Evolutionary conservation across 106 monocot species (phyloP).

Genomic region (Chionographis japonica): DNA sequence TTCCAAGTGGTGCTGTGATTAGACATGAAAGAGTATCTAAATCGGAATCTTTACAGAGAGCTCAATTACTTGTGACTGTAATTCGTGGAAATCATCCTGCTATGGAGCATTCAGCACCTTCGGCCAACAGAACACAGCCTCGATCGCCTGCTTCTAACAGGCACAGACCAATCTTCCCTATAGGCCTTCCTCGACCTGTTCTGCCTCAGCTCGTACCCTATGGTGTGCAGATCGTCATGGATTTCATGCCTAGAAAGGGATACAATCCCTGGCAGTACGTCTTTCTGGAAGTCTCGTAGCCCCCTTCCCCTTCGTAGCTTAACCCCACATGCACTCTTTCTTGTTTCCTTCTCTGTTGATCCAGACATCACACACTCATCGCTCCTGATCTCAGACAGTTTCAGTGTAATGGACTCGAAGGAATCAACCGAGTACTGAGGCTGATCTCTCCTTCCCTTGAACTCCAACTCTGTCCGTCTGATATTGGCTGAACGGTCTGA

Average conservation of each 20-base stretch:
- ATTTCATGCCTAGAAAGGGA: slow-evolving; percentile 82
- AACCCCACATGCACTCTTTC: slow-evolving; percentile 11
- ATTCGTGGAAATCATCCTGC: background rate
- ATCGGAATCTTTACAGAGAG: background rate
- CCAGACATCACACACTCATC: slow-evolving; percentile 14
- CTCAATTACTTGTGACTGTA: background rate
- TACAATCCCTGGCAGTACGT: slow-evolving; percentile 75
- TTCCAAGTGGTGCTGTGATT: too few species aligned
- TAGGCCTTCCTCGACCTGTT: slow-evolving; percentile 22
- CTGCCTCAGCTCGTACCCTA: slow-evolving; percentile 45
- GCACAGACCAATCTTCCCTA: slow-evolving; percentile 12
- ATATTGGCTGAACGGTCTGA: background rate
- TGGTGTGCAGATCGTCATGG: slow-evolving; percentile 74
- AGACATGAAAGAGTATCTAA: too few species aligned
- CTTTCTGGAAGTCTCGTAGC: slow-evolving; percentile 70
- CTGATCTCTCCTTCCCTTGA: slow-evolving; percentile 7
- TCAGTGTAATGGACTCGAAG: slow-evolving; percentile 50
- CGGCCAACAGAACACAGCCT: slow-evolving; percentile 4
- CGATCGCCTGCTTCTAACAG: slow-evolving; percentile 20
- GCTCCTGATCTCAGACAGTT: slow-evolving; percentile 33
- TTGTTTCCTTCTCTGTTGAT: slow-evolving; percentile 5
- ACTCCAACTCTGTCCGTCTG: background rate
- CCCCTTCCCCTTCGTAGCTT: slow-evolving; percentile 59
- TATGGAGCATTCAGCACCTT: slow-evolving; percentile 3
- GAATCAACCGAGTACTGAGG: slow-evolving; percentile 56